Base-by-base conservation (phyloP, 2,329 filamentous ascomycete species). In the Teratosphaeriaceae sp. region DNA sequence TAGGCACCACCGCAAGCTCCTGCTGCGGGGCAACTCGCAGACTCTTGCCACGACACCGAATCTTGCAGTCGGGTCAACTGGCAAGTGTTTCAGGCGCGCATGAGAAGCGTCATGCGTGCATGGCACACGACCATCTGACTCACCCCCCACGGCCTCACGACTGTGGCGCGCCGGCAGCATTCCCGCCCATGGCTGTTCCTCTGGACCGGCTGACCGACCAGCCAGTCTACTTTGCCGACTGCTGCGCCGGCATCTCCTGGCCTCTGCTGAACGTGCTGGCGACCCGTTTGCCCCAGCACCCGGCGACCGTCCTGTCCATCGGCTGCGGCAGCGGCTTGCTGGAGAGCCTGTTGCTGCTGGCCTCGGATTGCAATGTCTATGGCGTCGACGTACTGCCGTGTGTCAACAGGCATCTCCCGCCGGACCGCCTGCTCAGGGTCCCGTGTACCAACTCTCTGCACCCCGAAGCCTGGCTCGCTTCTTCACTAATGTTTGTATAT, bases 401-500 rank as follows among this genome's bases (percentile, higher is more conserved):
- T 18, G 56, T 67, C 7, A 74, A 74, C 48, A 61, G 58, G 16
- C 71, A 72, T 48, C 59, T 78, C 5, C 61, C 67, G 1, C 55
- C 60, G 16, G 47, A 67, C 12, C 53, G 64, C 12, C 63, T 74
- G 51, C 55, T 67, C 33, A 51, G 62, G 7, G 73, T 76, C 5
- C 44, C 57, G 6, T 70, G 69, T 2, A 68, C 70, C 1, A 68
- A 68, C 53, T 67, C 65, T 23, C 50, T 74, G 7, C 65, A 66
- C 40, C 43, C 63, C 1, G 58, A 68, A 9, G 71, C 71, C 3
- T 47, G 57, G 4, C 49, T 66, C n/a, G 70, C 71, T 7, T 45
- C 51, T 1, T 62, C 60, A n/a, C 70, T 74, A 67, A 57, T 77
- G 46, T 76, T 78, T 57, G 69, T 76, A 20, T 78, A 77, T 50